Base-by-base conservation (phyloP, 352 stramenopile species). In the Globisporangium camurandrum region DNA sequence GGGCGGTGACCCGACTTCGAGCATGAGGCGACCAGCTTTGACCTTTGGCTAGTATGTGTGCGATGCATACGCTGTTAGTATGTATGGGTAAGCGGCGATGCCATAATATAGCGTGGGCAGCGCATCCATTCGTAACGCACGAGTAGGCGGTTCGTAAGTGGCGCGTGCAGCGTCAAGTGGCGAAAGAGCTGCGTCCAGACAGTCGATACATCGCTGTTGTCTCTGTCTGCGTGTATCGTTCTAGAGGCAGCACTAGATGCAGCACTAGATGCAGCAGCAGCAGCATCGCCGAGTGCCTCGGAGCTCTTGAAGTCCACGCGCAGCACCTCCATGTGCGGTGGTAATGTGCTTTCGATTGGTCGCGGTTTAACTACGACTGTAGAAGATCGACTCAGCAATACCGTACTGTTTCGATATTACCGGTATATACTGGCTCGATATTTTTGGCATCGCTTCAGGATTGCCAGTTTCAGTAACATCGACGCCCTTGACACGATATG, bases 101-200 rank as follows among this genome's bases (percentile, higher is more conserved):
- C 46, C 34, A 45, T 10, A 12, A 34, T 12, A 34, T 12, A 1
- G 9, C 30, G 30, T 34, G 30, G 14, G 14, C 30, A 34, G 8
- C 36, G 31, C 6, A 12, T 20, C 10, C 40, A 46, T 2, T 9
- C 22, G 27, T n/a, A 17, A 42, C 60, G 20, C 46, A 86, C 75
- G 46, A 86, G 48, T 24, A 68, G 75, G 31, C 69, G 67, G 49
- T 69, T 75, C 2, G 54, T 28, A 17, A 58, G 41, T 16, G 69
- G 54, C 10, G 51, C 57, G 14, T 62, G 57, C 0, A 64, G 22
- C 1, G 69, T 46, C 36, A 86, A 74, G 14, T 65, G 68, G 33
- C 78, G 75, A 8, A 86, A 59, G 31, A 86, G 54, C 20, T 71
- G 67, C 41, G 67, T 69, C 71, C 69, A 83, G 31, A 84, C 56